phyloP scores from a whole-genome alignment of 345 rosid genomes.

The Cardamine chenopodiifolia region DNA sequence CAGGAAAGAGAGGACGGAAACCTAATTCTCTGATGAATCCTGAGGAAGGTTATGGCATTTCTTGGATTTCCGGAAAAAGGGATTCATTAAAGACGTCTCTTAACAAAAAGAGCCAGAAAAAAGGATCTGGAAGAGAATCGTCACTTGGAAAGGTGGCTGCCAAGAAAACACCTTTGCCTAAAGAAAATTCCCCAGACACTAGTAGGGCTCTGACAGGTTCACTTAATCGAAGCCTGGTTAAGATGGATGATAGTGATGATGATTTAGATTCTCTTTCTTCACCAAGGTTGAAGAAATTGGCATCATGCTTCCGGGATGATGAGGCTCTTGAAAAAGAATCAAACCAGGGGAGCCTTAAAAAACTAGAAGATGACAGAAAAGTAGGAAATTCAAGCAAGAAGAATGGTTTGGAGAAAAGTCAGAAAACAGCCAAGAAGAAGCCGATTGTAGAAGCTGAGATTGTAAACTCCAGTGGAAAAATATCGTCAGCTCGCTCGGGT shows the following conservation, averaged over 20 bases:
- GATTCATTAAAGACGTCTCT: conserved; percentile 36
- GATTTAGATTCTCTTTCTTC: conserved; percentile 48
- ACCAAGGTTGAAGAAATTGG: conserved; percentile 25
- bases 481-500: conserved; percentile 30
- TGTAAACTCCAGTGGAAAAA: conserved; percentile 29
- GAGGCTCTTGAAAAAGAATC: conserved; percentile 41
- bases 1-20: conserved; percentile 63
- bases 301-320: conserved; percentile 34
- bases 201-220: conserved; percentile 38
- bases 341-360: conserved; percentile 39
- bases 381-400: conserved; percentile 40
- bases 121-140: conserved; percentile 38
- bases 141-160: conserved; percentile 39
- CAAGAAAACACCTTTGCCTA: conserved; percentile 38
- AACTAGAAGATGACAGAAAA: conserved; percentile 34
- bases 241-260: conserved; percentile 41
- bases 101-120: conserved; percentile 37
- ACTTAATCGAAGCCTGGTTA: conserved; percentile 44
- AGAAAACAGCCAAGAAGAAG: conserved; percentile 33
- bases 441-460: conserved; percentile 27
- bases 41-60: conserved; percentile 66
- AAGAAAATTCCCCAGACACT: conserved; percentile 35
- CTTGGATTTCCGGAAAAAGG: conserved; percentile 48
- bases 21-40: conserved; percentile 76
- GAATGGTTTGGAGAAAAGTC: conserved; percentile 31